Percentiles rank a stretch among this genome's conserved stretches.
These are phyloP conservation scores for Pythium insidiosum DNA, from an alignment of 352 stramenopile genomes.

Conservation along the genomic window DNA sequence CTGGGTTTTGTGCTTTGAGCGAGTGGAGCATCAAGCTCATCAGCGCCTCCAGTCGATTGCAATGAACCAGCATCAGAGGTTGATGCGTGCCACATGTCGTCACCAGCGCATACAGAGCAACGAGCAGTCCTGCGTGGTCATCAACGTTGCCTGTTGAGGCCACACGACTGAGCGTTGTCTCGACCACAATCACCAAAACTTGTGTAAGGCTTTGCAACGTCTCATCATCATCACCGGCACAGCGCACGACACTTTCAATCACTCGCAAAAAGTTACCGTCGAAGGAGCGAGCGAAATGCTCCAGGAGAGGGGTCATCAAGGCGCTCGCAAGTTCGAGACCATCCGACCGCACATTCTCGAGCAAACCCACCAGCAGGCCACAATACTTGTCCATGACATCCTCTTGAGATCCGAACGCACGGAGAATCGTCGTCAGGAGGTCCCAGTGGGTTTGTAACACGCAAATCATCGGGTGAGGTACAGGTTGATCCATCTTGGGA, in stretches of 20 bases:
- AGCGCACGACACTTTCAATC: constrained; percentile 62
- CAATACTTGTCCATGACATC: constrained; percentile 57
- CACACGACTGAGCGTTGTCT: constrained; percentile 51
- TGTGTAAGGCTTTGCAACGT: constrained; percentile 47
- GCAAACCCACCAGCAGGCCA: constrained; percentile 40
- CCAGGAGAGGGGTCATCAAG: constrained; percentile 53
- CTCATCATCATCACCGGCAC: constrained; percentile 48
- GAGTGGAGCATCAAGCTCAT: constrained; percentile 48
- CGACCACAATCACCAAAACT: constrained; percentile 52
- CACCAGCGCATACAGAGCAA: constrained; percentile 51
- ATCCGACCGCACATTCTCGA: constrained; percentile 52
- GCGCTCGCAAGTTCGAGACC: constrained; percentile 48
- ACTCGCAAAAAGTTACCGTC: constrained; percentile 56
- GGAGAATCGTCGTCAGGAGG: constrained; percentile 40
- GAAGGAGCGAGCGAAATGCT: constrained; percentile 51
- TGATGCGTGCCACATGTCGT: constrained; percentile 40
- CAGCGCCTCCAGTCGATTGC: constrained; percentile 56
- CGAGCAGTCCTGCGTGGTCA: constrained; percentile 37
- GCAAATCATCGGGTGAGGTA: constrained; percentile 43
- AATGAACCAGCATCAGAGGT: constrained; percentile 57
- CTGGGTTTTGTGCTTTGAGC: constrained; percentile 57
- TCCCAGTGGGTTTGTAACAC: constrained; percentile 52
- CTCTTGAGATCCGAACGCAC: constrained; percentile 37
- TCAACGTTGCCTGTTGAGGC: constrained; percentile 36
- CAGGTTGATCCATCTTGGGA: constrained; percentile 53